Evolutionary conservation across 345 rosid species (phyloP).

Genomic region (Rhodamnia rubescens): DNA sequence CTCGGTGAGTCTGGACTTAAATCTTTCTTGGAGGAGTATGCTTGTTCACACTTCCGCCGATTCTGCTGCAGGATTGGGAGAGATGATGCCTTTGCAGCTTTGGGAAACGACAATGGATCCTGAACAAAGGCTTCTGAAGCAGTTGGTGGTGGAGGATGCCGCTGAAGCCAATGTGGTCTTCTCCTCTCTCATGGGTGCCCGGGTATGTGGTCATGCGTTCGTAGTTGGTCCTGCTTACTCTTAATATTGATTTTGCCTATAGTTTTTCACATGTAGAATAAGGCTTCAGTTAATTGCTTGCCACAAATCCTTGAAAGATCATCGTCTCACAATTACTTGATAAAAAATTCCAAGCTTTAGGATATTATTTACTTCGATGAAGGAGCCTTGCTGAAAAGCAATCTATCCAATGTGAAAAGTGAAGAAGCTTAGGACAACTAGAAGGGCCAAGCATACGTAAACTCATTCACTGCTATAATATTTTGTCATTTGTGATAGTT

Average conservation of each 20-base stretch:
- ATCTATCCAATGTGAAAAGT: neutral
- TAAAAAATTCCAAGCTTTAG: neutral
- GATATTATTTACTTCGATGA: neutral
- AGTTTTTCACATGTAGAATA: neutral
- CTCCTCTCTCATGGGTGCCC: slow-evolving; percentile 92
- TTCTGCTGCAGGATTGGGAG: slow-evolving; percentile 69
- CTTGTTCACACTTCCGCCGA: neutral
- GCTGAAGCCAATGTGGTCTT: slow-evolving; percentile 66
- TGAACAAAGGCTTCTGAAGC: slow-evolving; percentile 69
- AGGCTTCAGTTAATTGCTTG: neutral
- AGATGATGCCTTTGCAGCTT: slow-evolving; percentile 96
- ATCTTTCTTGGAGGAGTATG: neutral
- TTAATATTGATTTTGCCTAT: neutral
- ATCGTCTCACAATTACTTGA: neutral
- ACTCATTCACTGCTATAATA: neutral
- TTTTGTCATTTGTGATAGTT: neutral
- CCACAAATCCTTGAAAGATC: neutral
- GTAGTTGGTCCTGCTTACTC: neutral
- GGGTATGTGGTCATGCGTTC: slow-evolving; percentile 26
- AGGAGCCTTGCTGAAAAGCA: neutral
- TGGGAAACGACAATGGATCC: slow-evolving; percentile 99
- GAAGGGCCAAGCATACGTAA: neutral
- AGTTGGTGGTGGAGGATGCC: slow-evolving; percentile 68
- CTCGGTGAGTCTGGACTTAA: neutral
- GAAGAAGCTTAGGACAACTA: neutral